These are phyloP conservation scores for Cutaneotrichosporon sp. DNA, from an alignment of 1,284 basidiomycete genomes.

Conservation along the genomic window DNA sequence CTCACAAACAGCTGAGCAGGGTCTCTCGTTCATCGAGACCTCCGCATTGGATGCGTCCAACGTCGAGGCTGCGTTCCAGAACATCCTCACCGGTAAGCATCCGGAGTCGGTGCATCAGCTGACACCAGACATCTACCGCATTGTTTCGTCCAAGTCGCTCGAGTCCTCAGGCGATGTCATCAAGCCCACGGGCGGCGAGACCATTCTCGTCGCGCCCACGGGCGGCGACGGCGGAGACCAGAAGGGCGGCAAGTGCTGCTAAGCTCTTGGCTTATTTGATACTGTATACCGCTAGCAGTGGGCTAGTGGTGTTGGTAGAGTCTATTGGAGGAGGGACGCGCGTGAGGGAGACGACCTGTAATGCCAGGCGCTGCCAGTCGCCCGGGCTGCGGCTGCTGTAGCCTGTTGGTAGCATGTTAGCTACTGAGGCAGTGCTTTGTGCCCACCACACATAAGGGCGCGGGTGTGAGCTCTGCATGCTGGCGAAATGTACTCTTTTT, in stretches of 20 bases:
- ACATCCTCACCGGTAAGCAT: constrained; percentile 78
- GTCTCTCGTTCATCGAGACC: constrained; percentile 94
- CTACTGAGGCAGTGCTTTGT: constrained; percentile 10
- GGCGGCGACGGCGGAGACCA: constrained; percentile 48
- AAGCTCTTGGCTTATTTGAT: constrained; percentile 6
- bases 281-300: background rate
- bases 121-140: constrained; percentile 80
- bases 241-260: constrained; percentile 49
- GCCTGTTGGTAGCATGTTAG: constrained; percentile 1
- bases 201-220: constrained; percentile 66
- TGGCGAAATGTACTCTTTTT: constrained; percentile 19
- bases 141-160: constrained; percentile 82
- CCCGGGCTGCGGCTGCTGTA: background rate
- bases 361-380: constrained; percentile 7
- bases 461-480: constrained; percentile 14
- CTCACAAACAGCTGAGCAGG: constrained; percentile 61
- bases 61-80: constrained; percentile 96
- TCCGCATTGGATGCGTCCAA: constrained; percentile 99
- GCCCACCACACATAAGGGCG: constrained; percentile 9
- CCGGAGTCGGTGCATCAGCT: background rate
- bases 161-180: constrained; percentile 71
- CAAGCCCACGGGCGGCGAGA: constrained; percentile 64
- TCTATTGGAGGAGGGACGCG: background rate
- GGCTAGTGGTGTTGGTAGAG: background rate
- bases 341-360: constrained; percentile 16